These are phyloP conservation scores for Panicum miliaceum DNA, from an alignment of 176 grass and related monocot species.

Conservation along the genomic window DNA sequence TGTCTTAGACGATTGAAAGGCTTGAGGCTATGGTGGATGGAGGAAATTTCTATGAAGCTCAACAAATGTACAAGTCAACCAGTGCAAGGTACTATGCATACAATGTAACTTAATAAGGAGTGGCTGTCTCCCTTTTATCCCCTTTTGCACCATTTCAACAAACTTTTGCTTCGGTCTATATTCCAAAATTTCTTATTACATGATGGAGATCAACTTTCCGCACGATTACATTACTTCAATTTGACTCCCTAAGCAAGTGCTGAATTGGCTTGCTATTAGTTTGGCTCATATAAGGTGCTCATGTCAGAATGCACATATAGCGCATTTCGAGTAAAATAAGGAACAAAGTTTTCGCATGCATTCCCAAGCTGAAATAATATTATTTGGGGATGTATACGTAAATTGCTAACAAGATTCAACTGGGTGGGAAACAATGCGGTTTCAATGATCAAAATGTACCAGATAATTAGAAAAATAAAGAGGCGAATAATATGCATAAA, in stretches of 20 bases:
- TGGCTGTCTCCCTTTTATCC: not conserved
- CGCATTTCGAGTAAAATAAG: not conserved
- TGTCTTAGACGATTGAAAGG: constrained; percentile 66
- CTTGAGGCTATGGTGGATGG: constrained; percentile 74
- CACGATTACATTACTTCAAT: constrained; percentile 24
- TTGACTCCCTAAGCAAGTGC: constrained; percentile 1
- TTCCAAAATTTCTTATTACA: not conserved
- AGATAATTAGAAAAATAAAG: not conserved
- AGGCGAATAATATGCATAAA: not conserved
- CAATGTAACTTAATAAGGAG: not conserved
- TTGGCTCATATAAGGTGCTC: not conserved
- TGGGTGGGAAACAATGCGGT: not conserved
- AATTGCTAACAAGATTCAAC: not conserved
- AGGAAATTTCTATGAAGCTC: constrained; percentile 88
- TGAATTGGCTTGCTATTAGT: not conserved
- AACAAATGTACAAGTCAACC: constrained; percentile 94
- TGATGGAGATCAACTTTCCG: not conserved
- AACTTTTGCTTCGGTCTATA: not conserved
- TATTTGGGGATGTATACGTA: not conserved
- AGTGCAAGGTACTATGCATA: constrained; percentile 64
- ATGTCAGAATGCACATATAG: not conserved
- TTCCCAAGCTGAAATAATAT: not conserved
- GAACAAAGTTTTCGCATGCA: not conserved
- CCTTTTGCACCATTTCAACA: constrained; percentile 18
- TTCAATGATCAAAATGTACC: constrained; percentile 5